Evolutionary conservation across 306 rosid species (phyloP), one percentile per base, ranked within the genome.

Genomic region (Senna tora): DNA sequence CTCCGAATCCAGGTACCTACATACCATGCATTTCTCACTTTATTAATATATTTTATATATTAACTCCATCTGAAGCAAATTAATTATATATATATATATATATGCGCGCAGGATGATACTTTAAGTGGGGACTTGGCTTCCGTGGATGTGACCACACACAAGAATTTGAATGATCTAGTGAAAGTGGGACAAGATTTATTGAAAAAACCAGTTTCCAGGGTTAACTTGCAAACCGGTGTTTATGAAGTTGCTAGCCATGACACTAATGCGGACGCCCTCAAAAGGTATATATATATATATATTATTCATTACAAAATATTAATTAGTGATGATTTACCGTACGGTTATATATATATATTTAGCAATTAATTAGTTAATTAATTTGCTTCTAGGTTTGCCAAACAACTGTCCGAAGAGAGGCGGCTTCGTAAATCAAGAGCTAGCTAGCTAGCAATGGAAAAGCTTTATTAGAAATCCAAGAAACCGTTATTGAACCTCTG

Each of bases 1-100:
- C 82, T 89, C 21, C 79, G 89, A n/a, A 86, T 86, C 62, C 90
- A 83, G 85, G 90, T n/a, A n/a, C n/a, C n/a, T n/a, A n/a, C n/a
- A n/a, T n/a, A n/a, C n/a, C n/a, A n/a, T n/a, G n/a, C n/a, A n/a
- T n/a, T n/a, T n/a, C n/a, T n/a, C n/a, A n/a, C n/a, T n/a, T n/a
- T n/a, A n/a, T n/a, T n/a, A n/a, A n/a, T n/a, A n/a, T n/a, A n/a
- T n/a, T n/a, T n/a, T n/a, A n/a, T n/a, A n/a, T n/a, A n/a, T n/a
- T n/a, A n/a, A n/a, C n/a, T n/a, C n/a, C n/a, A n/a, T n/a, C n/a
- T n/a, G n/a, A n/a, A n/a, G n/a, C n/a, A n/a, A n/a, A n/a, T n/a
- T n/a, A n/a, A n/a, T n/a, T n/a, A n/a, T n/a, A n/a, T 86, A 20
- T 16, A 12, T 15, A 10, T 43, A 12, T 25, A 25, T 25, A 25